Evolutionary conservation across 106 monocot species (phyloP).

Genomic region (Dactylorhiza incarnata): DNA sequence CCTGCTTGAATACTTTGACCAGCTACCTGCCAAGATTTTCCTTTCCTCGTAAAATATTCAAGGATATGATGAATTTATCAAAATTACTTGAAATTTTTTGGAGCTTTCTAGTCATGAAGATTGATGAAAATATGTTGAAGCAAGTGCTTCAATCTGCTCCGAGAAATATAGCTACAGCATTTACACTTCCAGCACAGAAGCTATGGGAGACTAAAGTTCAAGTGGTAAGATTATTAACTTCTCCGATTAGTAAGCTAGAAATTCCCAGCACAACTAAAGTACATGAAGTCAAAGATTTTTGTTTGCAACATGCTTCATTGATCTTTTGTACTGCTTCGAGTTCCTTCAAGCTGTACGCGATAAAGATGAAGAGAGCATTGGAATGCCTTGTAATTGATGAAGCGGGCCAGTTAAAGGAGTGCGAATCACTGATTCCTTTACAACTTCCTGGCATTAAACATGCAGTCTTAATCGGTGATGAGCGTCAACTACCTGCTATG

Average conservation of each 20-base stretch:
- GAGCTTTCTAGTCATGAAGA: background rate
- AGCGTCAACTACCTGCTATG: constrained; percentile 47
- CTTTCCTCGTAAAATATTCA: constrained; percentile 10
- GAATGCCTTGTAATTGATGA: constrained; percentile 38
- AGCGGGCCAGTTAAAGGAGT: constrained; percentile 36
- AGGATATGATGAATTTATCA: constrained; percentile 13
- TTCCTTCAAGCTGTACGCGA: constrained; percentile 33
- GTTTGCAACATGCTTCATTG: constrained; percentile 24
- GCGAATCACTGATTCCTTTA: constrained; percentile 56
- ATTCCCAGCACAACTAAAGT: constrained; percentile 6
- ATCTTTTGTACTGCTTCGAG: constrained; percentile 47
- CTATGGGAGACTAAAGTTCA: constrained; percentile 7
- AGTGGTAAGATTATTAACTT: constrained; percentile 12
- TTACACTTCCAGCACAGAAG: background rate
- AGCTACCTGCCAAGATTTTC: constrained; percentile 29
- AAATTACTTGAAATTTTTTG: constrained; percentile 17
- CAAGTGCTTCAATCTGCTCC: background rate
- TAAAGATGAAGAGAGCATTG: background rate
- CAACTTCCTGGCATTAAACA: constrained; percentile 30
- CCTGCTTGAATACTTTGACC: constrained; percentile 13
- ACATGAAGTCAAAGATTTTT: constrained; percentile 12
- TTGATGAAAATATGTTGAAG: too few species aligned
- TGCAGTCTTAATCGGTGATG: constrained; percentile 61
- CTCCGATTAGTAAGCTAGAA: constrained; percentile 14
- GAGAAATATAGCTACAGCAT: too few species aligned